phyloP scores from a whole-genome alignment of 164 flowering plant genomes.

The Vitis cinerea region DNA sequence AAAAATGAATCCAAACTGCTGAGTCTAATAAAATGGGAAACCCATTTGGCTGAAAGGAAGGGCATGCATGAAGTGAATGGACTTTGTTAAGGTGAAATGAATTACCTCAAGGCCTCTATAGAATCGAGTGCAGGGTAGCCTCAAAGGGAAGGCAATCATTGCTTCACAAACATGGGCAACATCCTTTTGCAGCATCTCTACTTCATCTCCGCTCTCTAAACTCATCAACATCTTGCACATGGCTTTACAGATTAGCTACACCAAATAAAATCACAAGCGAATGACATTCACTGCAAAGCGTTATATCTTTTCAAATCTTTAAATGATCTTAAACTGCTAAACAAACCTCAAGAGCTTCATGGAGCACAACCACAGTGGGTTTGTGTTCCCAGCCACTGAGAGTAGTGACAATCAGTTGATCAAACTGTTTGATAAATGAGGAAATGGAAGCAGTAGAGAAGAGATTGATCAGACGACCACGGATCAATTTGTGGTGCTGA shows the following conservation, averaged over 20 bases:
- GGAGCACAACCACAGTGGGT: conserved; percentile 33
- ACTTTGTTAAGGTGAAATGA: too few relatives aligned
- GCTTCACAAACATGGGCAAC: conserved; percentile 42
- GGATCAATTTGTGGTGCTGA: conserved; percentile 41
- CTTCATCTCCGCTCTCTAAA: conserved; percentile 29
- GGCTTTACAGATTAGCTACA: conserved; percentile 48
- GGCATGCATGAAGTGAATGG: too few relatives aligned
- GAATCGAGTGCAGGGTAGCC: conserved; percentile 47
- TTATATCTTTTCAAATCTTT: not conserved
- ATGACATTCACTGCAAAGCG: not conserved
- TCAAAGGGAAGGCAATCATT: conserved; percentile 58
- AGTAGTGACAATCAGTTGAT: conserved; percentile 22
- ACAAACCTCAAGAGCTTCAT: conserved; percentile 46
- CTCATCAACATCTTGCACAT: conserved; percentile 57
- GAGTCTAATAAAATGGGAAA: too few relatives aligned
- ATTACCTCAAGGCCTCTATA: conserved; percentile 52
- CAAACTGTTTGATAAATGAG: conserved; percentile 34
- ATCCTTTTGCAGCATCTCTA: conserved; percentile 34
- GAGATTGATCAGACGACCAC: conserved; percentile 34
- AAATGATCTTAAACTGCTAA: too few relatives aligned
- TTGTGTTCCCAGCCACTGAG: conserved; percentile 38
- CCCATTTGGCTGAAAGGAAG: too few relatives aligned
- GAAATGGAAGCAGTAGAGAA: conserved; percentile 31
- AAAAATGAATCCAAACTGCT: too few relatives aligned
- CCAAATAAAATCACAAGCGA: not conserved